phyloP scores from a whole-genome alignment of 306 rosid genomes.

The Ammopiptanthus mongolicus region DNA sequence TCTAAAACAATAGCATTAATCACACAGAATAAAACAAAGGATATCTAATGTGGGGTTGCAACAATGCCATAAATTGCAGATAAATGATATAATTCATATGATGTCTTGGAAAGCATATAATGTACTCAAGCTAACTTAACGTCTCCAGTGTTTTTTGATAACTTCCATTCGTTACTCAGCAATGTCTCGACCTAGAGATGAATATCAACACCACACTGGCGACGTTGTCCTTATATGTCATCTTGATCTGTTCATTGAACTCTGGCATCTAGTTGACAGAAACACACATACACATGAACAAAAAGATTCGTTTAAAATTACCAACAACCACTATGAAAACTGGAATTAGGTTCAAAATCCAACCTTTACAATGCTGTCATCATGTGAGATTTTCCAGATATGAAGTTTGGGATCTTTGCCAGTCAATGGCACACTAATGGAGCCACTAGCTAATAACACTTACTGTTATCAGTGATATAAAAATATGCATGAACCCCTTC shows the following conservation, averaged over 20 bases:
- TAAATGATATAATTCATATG: neutral
- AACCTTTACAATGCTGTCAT: neutral
- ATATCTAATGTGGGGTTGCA: neutral
- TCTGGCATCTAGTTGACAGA: neutral
- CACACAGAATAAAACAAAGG: neutral
- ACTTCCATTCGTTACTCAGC: neutral
- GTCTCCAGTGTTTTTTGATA: neutral
- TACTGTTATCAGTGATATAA: neutral
- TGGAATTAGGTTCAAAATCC: neutral
- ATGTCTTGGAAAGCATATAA: neutral
- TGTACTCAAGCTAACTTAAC: neutral
- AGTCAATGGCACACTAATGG: neutral
- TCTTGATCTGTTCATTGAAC: neutral
- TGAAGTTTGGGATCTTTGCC: neutral
- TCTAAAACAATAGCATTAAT: slow-evolving; percentile 5
- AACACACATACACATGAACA: neutral
- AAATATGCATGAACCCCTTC: neutral
- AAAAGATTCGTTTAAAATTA: neutral
- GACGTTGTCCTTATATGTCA: neutral
- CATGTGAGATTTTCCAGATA: neutral
- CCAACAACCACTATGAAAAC: neutral
- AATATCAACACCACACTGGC: neutral
- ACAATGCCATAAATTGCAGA: slow-evolving; percentile 7
- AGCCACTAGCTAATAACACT: neutral
- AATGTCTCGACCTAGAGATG: neutral